Base-by-base conservation (phyloP, 73 alveolate species). In the Paraurostyla sp. region DNA sequence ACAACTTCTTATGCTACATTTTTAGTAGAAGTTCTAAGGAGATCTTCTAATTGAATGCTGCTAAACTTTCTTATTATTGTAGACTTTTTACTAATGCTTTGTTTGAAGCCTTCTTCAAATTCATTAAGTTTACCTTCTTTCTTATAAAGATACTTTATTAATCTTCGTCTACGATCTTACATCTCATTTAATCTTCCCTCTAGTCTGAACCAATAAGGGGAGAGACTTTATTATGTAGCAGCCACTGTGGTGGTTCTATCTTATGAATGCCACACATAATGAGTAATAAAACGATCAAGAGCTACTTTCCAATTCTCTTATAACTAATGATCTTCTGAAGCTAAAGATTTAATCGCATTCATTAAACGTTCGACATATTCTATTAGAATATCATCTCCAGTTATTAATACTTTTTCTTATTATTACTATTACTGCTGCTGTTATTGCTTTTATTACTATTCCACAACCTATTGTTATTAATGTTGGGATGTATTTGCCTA, bases 371-470 rank as follows among this genome's bases (percentile, higher is more conserved):
- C 89, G 0, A 89, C 85, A 60, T 89, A 89, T 60, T 89, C 95
- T 11, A 89, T 82, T 0, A 89, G 62, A 41, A 89, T 83, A 38
- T 89, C 95, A 68, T 89, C 95, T n/a, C 95, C 95, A 18, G 92
- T 89, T 30, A 89, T 89, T 40, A 83, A 56, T 0, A 89, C 88
- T 88, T 89, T 92, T 71, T 89, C 86, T 63, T 91, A 7, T 71
- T 42, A 22, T 71, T 16, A 25, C 25, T 71, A 22, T 45, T 11
- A 29, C 18, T n/a, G n/a, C n/a, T n/a, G n/a, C n/a, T n/a, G n/a
- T n/a, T n/a, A n/a, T n/a, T n/a, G n/a, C n/a, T n/a, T n/a, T n/a
- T n/a, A n/a, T n/a, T n/a, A n/a, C n/a, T n/a, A n/a, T n/a, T n/a
- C n/a, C n/a, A n/a, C n/a, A n/a, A n/a, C n/a, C n/a, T n/a, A n/a